Evolutionary conservation across 768 basidiomycete species (phyloP), one percentile per base, ranked within the genome.

Genomic region (Calvatia gigantea): DNA sequence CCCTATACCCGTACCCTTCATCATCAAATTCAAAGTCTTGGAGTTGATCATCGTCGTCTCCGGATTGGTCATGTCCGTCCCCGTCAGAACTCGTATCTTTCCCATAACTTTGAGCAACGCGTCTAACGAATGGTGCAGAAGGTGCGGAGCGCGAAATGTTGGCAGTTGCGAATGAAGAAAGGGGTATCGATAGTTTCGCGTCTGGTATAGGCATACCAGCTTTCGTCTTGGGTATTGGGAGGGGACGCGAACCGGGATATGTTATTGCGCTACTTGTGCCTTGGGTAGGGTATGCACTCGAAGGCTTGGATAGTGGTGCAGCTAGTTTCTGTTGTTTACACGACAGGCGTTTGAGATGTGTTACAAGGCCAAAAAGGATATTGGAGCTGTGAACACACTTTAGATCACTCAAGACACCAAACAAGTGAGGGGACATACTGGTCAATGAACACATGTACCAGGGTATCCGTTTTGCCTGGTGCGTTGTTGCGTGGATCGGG

Each of bases 321-420:
- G 42, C 45, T 54, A 58, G 11, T 17, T 54, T 49, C 43, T 46
- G 14, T n/a, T n/a, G n/a, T 41, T 35, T 47, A 35, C 51, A 45
- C 38, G 39, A 25, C 42, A 14, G 19, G 12, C 78, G 82, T 65
- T 83, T 85, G 49, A 88, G 69, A 68, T 87, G 83, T 27, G 77
- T 81, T n/a, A 93, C 67, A 52, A 93, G 79, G 31, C 91, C 91
- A 58, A 94, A 85, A 43, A 94, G 80, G 59, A 94, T 93, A 65
- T 94, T 94, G 14, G 91, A 94, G 61, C 91, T 93, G 61, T 44
- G 57, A 23, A 75, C 64, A 58, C 77, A 76, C 54, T 74, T 67
- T 68, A 59, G 67, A 54, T 21, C 27, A 35, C 5, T 29, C 14
- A 21, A 58, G 51, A 27, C n/a, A 43, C n/a, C n/a, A n/a, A 27